Base-by-base conservation (phyloP, 2,329 filamentous ascomycete genomes). In the Colletotrichum euphorbiae region DNA sequence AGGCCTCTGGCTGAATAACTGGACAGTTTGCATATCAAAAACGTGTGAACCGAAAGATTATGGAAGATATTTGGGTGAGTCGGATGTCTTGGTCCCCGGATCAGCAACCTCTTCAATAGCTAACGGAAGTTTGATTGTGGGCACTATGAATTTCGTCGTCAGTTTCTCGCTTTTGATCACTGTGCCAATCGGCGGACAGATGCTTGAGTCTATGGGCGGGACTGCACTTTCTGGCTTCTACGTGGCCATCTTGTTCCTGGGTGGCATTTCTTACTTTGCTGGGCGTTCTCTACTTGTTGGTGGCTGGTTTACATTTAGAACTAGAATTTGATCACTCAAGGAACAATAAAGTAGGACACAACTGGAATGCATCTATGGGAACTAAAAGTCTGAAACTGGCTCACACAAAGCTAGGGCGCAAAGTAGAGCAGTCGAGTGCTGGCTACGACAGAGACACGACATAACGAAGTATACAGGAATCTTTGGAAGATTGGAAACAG, bases 11-110 rank as follows among this genome's bases (percentile, higher is more conserved):
- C 48, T 51, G 15, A 51, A 17, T 11, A 21, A 0, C 0, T 4
- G 1, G 74, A 5, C 2, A 51, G 83, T 83, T 0, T 84, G 83
- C 55, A 75, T 84, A 12, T 82, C 81, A 0, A 81, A 84, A 50
- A 77, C 83, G 0, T 85, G 83, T 64, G 75, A 80, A 4, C 79
- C 82, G 0, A 80, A 83, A 61, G 79, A 84, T 17, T 84, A 84
- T 64, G 82, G 82, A 3, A 74, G 80, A 40, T 84, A 80, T 36
- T 82, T 75, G 12, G 76, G 75, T 72, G 57, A 48, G 69, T 6
- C 12, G 59, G 36, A 38, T 1, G 0, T 2, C 3, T 4, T 19
- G 1, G 3, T n/a, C 4, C 4, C 3, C 2, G 15, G 0, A 38
- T 11, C 28, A 2, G 1, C 11, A 1, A 8, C 21, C 3, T n/a